Base-by-base conservation (phyloP, 176 grass and related monocot genomes). In the Thalia dealbata region DNA sequence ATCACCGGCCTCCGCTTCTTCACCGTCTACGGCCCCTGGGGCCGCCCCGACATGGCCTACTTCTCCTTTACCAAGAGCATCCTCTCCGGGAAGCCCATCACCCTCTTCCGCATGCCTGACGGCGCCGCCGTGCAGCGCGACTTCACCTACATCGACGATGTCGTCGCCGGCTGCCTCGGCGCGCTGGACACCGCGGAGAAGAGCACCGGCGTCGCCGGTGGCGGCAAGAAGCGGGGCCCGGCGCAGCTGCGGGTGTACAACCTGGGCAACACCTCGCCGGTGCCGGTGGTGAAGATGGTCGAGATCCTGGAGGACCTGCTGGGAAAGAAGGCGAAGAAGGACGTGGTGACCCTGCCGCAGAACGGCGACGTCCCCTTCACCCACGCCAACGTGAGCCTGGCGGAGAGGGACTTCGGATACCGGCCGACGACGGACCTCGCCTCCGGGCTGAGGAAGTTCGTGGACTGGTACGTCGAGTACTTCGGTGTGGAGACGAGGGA, bases 41-140 rank as follows among this genome's bases (percentile, higher is more conserved):
- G 88, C 56, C 88, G 92, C 56, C 92, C 92, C 81, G 92, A 96
- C 82, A 96, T 96, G 92, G 88, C 92, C 25, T 96, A 91, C 86
- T 96, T 96, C 81, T 91, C 46, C 73, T 96, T 96, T 69, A 67
- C 89, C 23, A 72, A 77, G 35, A 81, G 50, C 78, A 96, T 96
- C 84, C 52, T 89, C 35, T 60, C 82, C 72, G 81, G 86, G 73
- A 81, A 91, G 30, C 83, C 88, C 64, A 83, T 91, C 84, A 91
- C 84, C 45, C 84, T 91, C 61, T 96, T 91, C 73, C 66, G 76
- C 71, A 64, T 82, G 41, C 72, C 81, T 51, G 84, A 82, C 76
- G 84, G 91, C 77, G 54, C 81, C 68, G 81, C 79, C 76, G 84
- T 79, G 18, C 84, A 82, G 45, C 84, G 88, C 38, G 88, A 96